Evolutionary conservation across 2,329 filamentous ascomycete species (phyloP).

Genomic region (Fusarium buharicum): DNA sequence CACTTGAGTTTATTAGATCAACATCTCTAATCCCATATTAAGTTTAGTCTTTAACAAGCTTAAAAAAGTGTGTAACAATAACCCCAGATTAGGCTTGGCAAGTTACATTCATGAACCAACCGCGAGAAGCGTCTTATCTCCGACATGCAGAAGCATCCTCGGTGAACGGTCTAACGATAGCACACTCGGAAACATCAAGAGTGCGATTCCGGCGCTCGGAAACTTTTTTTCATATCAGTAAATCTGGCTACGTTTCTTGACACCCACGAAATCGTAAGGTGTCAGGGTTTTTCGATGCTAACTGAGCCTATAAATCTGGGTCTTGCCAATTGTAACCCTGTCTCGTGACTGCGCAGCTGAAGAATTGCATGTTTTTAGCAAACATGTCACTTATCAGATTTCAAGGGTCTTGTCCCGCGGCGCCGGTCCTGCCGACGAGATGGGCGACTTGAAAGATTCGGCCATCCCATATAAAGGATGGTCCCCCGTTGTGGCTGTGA

Average conservation of each 20-base stretch:
- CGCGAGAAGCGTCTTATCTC: too few species aligned
- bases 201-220: conserved; percentile 8
- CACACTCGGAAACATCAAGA: neutral
- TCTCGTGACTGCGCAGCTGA: conserved; percentile 1
- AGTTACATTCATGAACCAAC: too few species aligned
- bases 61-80: too few species aligned
- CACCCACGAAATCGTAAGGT: conserved; percentile 33
- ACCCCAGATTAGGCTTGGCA: too few species aligned
- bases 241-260: conserved; percentile 22
- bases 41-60: too few species aligned
- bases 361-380: conserved; percentile 20
- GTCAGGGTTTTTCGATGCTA: neutral
- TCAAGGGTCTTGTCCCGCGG: neutral
- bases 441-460: conserved; percentile 17
- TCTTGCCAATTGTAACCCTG: conserved; percentile 5
- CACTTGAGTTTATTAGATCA: too few species aligned
- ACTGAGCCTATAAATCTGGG: neutral
- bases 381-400: conserved; percentile 1
- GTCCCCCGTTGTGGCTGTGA: conserved; percentile 12
- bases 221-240: neutral
- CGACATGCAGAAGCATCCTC: neutral
- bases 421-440: conserved; percentile 26
- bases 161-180: neutral
- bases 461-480: conserved; percentile 27
- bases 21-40: too few species aligned